Evolutionary conservation across 441 rosid genomes (phyloP), one percentile per base, ranked within the genome.

Genomic region (Daphne laureola): DNA sequence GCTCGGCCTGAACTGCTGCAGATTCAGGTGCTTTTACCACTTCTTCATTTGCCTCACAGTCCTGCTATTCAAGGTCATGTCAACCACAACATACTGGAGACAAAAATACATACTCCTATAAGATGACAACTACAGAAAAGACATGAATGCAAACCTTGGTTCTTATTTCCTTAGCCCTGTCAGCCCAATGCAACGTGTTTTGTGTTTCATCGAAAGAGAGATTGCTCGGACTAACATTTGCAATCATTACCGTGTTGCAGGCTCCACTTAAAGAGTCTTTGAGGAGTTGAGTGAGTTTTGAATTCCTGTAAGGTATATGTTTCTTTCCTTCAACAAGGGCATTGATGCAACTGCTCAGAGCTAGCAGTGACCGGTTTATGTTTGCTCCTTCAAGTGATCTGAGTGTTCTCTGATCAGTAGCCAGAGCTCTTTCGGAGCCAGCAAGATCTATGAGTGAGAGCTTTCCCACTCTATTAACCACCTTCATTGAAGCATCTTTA

Each of bases 121-220:
- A 21, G 35, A 51, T 43, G 43, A 6, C 14, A 52, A 17, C 13
- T 53, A 17, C 47, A 44, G 15, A 18, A 11, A 47, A 41, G 11
- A 7, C 23, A 41, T 14, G 17, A 62, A 17, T 36, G 53, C 51
- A 13, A 63, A 83, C 92, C 87, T 81, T 83, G 50, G 81, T 67
- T 0, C 85, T 71, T 61, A 90, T 90, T 61, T 90, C 90, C 80
- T 90, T 90, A 48, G 98, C 95, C 61, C 96, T 76, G 62, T 90
- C 87, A 51, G 98, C 98, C 98, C 98, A 90, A 46, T 90, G 96
- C 49, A 90, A 85, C 18, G 98, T 90, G 69, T 87, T 90, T 63
- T 90, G 98, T 36, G 96, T 87, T 79, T 90, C 98, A 44, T 95
- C 87, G 56, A 90, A 90, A 1, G 88, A 74, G 58, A 74, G 80